Evolutionary conservation across 73 alveolate species (phyloP).

Genomic region (Tetrahymena elliotti): DNA sequence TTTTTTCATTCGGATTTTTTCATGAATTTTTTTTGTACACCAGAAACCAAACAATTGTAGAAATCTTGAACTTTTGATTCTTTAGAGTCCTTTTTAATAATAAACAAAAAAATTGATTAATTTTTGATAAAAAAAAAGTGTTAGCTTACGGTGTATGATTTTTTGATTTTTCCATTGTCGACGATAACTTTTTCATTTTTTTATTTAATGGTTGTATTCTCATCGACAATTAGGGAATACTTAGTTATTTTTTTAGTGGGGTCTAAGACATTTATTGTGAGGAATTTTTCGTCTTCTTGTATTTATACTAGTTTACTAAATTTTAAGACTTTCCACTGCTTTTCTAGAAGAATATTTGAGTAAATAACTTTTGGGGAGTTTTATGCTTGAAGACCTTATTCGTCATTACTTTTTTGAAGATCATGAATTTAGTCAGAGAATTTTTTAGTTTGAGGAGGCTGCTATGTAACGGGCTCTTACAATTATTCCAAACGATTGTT

Average conservation of each 20-base stretch:
- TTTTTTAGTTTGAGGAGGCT: no score
- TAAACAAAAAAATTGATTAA: not conserved
- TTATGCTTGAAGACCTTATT: no score
- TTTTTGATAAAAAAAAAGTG: not conserved
- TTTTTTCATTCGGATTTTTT: not conserved
- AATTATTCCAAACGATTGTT: not conserved
- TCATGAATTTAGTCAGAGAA: not conserved
- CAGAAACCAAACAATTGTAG: not conserved
- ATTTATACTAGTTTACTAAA: not conserved
- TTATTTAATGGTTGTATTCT: not conserved
- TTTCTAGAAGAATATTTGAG: not conserved
- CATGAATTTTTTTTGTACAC: not conserved
- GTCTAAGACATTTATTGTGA: not conserved
- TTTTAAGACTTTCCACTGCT: not conserved
- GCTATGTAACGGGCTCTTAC: no score
- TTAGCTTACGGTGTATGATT: not conserved
- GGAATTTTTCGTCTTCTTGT: not conserved
- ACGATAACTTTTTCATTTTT: not conserved
- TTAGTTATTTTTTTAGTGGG: not conserved
- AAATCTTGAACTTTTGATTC: not conserved
- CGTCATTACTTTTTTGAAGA: not conserved
- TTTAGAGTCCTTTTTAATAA: not conserved
- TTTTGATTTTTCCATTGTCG: not conserved
- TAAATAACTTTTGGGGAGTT: not conserved
- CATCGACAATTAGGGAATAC: not conserved